Percentiles rank a stretch among this genome's conserved stretches.
These are phyloP conservation scores for Euclidium syriacum DNA, from an alignment of 345 rosid species.

Conservation along the genomic window DNA sequence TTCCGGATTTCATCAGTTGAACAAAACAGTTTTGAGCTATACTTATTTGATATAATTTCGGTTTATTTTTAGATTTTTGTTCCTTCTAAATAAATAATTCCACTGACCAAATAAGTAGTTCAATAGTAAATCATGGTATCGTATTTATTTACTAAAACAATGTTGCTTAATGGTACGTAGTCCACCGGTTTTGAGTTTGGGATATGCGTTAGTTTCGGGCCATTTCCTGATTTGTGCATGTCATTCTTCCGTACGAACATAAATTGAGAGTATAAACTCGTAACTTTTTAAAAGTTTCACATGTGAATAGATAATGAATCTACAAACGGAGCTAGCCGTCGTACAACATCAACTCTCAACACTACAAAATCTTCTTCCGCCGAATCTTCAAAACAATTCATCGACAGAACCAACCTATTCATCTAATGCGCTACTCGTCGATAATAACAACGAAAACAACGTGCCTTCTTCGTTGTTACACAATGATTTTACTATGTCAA, in stretches of 20 bases:
- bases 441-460: neutral
- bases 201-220: no score
- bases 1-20: neutral
- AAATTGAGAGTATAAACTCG: neutral
- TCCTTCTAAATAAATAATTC: no score
- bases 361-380: constrained; percentile 33
- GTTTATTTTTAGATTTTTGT: no score
- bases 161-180: no score
- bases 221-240: no score
- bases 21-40: neutral
- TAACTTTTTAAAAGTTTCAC: neutral
- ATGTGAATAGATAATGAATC: constrained; percentile 49
- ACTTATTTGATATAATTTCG: no score
- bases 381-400: constrained; percentile 17
- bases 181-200: no score
- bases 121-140: no score
- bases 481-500: neutral
- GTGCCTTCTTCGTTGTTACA: constrained; percentile 33
- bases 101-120: no score
- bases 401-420: constrained; percentile 19
- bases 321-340: constrained; percentile 67
- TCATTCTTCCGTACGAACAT: no score
- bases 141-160: no score
- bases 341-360: constrained; percentile 51
- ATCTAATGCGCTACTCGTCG: constrained; percentile 15